Percentiles rank a stretch among this genome's conserved stretches.
These are phyloP conservation scores for Craspedostauros australis DNA, from an alignment of 108 stramenopile genomes.

Conservation along the genomic window DNA sequence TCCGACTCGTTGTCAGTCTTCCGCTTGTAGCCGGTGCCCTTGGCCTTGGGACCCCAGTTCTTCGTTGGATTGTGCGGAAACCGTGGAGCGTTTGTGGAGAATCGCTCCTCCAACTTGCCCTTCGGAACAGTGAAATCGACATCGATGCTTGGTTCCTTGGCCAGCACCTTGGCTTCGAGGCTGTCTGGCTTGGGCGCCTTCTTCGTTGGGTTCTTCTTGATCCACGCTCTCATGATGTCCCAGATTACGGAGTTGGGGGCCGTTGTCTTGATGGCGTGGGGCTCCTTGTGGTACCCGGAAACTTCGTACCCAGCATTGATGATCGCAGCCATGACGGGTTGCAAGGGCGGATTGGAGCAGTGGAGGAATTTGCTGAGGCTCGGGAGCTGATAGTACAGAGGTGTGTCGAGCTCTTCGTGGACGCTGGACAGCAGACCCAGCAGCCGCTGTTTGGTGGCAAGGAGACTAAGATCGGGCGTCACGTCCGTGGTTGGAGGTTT, in stretches of 20 bases:
- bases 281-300: constrained; percentile 93
- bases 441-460: constrained; percentile 58
- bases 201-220: constrained; percentile 80
- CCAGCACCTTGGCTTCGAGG: constrained; percentile 61
- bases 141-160: constrained; percentile 48
- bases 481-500: constrained; percentile 25
- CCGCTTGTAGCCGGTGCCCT: constrained; percentile 51
- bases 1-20: no score
- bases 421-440: constrained; percentile 86
- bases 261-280: constrained; percentile 90
- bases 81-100: constrained; percentile 43
- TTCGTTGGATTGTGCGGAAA: constrained; percentile 82
- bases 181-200: constrained; percentile 44
- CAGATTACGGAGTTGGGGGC: constrained; percentile 90
- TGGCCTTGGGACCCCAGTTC: constrained; percentile 86
- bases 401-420: constrained; percentile 93
- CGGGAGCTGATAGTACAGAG: constrained; percentile 86
- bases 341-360: constrained; percentile 69
- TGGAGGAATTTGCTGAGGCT: constrained; percentile 64
- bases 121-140: constrained; percentile 67
- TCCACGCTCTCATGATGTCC: constrained; percentile 91
- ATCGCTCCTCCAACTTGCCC: constrained; percentile 6
- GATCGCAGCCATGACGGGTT: constrained; percentile 72
- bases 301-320: constrained; percentile 88
- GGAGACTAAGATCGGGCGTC: constrained; percentile 35